Percentiles rank a stretch among this genome's conserved stretches.
These are phyloP conservation scores for Microascus cirrosus DNA, from an alignment of 2,329 filamentous ascomycete species.

Conservation along the genomic window DNA sequence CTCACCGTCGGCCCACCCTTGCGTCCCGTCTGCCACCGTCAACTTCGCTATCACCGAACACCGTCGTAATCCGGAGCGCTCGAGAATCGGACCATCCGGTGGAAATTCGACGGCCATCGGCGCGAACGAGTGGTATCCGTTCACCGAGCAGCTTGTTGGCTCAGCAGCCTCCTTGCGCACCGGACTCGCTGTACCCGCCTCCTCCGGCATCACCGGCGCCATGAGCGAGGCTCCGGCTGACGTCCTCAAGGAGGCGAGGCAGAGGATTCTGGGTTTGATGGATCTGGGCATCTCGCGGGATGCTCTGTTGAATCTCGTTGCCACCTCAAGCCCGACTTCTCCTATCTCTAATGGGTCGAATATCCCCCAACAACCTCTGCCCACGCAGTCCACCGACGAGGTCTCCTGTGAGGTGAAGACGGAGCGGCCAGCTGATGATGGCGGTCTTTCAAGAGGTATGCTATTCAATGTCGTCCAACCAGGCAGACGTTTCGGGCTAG, in stretches of 20 bases:
- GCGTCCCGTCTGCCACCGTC: slow-evolving; percentile 1
- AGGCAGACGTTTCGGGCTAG: background rate
- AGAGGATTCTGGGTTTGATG: slow-evolving; percentile 32
- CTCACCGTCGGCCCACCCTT: slow-evolving; percentile 5
- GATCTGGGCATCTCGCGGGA: slow-evolving; percentile 32
- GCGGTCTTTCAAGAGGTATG: background rate
- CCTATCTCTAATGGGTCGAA: slow-evolving; percentile 1
- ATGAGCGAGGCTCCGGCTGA: slow-evolving; percentile 23
- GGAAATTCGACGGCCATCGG: background rate
- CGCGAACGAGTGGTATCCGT: background rate
- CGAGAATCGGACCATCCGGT: background rate
- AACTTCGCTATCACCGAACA: background rate
- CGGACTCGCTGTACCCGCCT: background rate
- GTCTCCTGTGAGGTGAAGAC: slow-evolving; percentile 1
- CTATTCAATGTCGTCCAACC: background rate
- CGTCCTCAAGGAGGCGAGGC: slow-evolving; percentile 30
- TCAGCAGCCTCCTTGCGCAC: background rate
- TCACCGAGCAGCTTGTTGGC: background rate
- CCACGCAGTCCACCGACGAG: slow-evolving; percentile 5
- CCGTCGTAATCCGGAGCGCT: background rate
- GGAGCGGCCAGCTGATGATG: background rate
- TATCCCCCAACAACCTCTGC: slow-evolving; percentile 5
- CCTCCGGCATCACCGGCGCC: background rate
- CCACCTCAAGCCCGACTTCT: slow-evolving; percentile 6
- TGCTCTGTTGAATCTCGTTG: slow-evolving; percentile 15